A percentile compares a stretch with the other conserved stretches of the same genome.
Conservation (phyloP, 805 yeast species). For the Komagataella mondaviorum region DNA sequence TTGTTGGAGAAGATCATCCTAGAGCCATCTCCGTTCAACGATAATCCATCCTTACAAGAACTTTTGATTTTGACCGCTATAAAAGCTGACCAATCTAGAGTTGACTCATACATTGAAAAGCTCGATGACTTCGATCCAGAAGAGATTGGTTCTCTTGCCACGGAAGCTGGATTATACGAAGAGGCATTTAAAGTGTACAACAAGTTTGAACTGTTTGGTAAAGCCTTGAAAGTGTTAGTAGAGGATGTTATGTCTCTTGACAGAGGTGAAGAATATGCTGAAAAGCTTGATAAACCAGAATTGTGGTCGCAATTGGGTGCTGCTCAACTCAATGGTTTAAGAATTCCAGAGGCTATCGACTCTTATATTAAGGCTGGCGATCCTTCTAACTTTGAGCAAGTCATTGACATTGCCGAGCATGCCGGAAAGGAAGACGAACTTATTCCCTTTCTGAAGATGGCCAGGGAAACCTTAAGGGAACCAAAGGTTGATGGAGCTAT, state of each 20-base stretch:
- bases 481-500: constrained; percentile 88
- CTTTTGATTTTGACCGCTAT: constrained; percentile 87
- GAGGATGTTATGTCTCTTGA: constrained; percentile 91
- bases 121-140: constrained; percentile 84
- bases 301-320: constrained; percentile 93
- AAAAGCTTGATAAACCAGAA: constrained; percentile 71
- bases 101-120: constrained; percentile 71
- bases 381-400: constrained; percentile 80
- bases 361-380: constrained; percentile 89
- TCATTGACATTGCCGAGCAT: constrained; percentile 88
- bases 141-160: constrained; percentile 87
- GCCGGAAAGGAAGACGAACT: constrained; percentile 96
- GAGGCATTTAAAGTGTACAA: constrained; percentile 91
- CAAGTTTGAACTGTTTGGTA: constrained; percentile 61
- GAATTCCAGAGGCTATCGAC: constrained; percentile 82
- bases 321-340: constrained; percentile 89
- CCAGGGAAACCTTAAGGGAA: constrained; percentile 83
- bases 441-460: constrained; percentile 76
- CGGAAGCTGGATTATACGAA: constrained; percentile 78
- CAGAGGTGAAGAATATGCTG: constrained; percentile 89
- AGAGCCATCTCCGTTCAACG: constrained; percentile 95
- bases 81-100: constrained; percentile 85
- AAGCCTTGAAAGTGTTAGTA: constrained; percentile 82
- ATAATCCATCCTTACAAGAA: constrained; percentile 91
- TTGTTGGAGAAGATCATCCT: constrained; percentile 88